Evolutionary conservation across 306 rosid species (phyloP), one percentile per base, ranked within the genome.

Genomic region (Inga laurina): DNA sequence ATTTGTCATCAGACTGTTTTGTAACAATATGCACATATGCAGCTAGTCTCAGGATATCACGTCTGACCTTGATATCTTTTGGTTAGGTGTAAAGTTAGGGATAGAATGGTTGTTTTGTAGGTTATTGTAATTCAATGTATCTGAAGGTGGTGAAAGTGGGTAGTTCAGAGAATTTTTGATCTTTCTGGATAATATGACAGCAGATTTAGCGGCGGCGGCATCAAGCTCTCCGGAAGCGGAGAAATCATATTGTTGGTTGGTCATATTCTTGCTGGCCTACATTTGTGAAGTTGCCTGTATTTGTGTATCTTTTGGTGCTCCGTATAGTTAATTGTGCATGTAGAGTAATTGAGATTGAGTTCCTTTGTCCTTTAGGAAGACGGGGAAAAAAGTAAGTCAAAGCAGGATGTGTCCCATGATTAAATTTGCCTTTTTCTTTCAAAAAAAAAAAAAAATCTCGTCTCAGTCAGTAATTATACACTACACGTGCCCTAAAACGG

Each of bases 71-170:
- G 56, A 70, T 49, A 82, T 76, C 80, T 82, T 87, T 76, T 84
- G 80, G 81, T 81, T 81, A 88, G 89, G 45, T 79, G 91, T 90
- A 87, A 64, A 90, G 85, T 78, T 51, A 90, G 90, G 73, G 86
- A 80, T 83, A 82, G 80, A 72, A 67, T 86, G 80, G 79, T 80
- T 85, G 83, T 83, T 82, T 52, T 83, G 84, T 89, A 87, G 92
- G 76, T 71, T 74, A 75, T 74, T 81, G 35, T 78, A 80, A 43
- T 86, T 86, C 79, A 74, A 46, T 89, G 78, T 70, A 83, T 86
- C 84, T 79, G 77, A 79, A 49, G 73, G 87, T 74, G 73, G 35
- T 66, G 49, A 62, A 81, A 83, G 82, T 80, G 75, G 85, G 69
- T 82, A 69, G 68, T 41, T 41, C 32, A 32, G 54, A 80, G 66